Evolutionary conservation across 2,329 filamentous ascomycete genomes (phyloP), one percentile per base, ranked within the genome.

Genomic region (Polytolypa hystricis): DNA sequence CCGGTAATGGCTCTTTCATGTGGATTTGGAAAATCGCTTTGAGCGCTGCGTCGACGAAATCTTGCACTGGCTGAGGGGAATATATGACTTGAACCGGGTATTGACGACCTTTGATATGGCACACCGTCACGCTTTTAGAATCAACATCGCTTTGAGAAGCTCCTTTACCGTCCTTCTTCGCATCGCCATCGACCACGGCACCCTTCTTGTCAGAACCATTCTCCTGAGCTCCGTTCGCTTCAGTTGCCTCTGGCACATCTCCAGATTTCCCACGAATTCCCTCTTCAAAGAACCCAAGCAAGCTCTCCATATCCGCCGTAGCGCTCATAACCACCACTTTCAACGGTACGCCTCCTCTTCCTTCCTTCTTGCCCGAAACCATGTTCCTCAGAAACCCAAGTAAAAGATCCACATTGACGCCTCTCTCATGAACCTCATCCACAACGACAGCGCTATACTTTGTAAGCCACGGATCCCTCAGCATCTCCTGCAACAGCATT

Each of bases 301-400:
- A 76, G 38, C 73, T 76, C 42, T 89, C 79, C 40, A 94, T 78
- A 56, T 96, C 84, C 25, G 86, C 84, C 5, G 91, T 98, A 33
- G 91, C 91, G 69, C 87, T 95, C 91, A 98, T 98, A 53, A 96
- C 75, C 21, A 94, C 74, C 3, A 96, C 77, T 57, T 94, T 96
- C 38, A 98, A 64, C 1, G 82, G 79, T 19, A 81, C 65, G 4
- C 81, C 82, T 5, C 79, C 77, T 4, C 81, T 74, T 5, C 77
- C 77, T 30, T 73, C 67, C 25, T 74, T 71, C 21, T 57, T 57
- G 3, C 60, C 62, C 17, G 69, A 65, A 1, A 91, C 64, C 31
- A 96, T 73, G 42, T 82, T 80, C 53, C 84, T 84, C 43, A 98
- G 56, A 46, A 98, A 96, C 0, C 91, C 91, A 17, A 93, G 69